Evolutionary conservation across 345 rosid species (phyloP).

Genomic region (Lumnitzera littorea): DNA sequence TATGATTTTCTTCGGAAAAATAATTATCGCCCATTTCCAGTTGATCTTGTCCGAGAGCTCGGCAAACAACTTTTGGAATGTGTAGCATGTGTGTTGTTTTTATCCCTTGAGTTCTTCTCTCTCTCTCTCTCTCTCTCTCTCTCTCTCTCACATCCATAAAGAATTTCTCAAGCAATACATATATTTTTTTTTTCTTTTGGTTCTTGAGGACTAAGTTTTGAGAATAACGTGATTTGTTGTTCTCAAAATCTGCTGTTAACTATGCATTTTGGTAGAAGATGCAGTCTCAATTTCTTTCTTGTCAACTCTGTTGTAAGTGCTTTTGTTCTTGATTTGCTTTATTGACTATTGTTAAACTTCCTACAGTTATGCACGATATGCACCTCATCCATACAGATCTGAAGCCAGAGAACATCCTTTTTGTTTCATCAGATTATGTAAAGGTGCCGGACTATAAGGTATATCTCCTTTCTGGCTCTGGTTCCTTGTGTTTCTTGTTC

Average conservation of each 20-base stretch:
- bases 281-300: too few species aligned
- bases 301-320: constrained; percentile 5
- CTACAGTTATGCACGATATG: constrained; percentile 67
- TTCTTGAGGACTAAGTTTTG: too few species aligned
- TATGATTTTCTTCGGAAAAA: constrained; percentile 68
- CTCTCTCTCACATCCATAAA: too few species aligned
- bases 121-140: constrained; percentile 1
- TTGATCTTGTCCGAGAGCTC: constrained; percentile 69
- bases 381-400: constrained; percentile 58
- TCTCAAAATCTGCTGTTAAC: too few species aligned
- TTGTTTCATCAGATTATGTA: constrained; percentile 51
- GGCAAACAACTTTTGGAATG: constrained; percentile 76
- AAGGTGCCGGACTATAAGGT: constrained; percentile 62
- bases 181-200: too few species aligned
- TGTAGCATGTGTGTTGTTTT: constrained; percentile 58
- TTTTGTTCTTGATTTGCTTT: constrained; percentile 5
- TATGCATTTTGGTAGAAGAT: too few species aligned
- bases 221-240: too few species aligned
- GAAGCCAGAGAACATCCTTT: constrained; percentile 64
- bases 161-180: too few species aligned
- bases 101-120: constrained; percentile 17
- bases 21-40: constrained; percentile 59
- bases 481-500: background rate
- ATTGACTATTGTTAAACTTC: background rate
- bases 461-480: background rate